These are phyloP conservation scores for Cladosporium velox DNA, from an alignment of 2,329 filamentous ascomycete genomes.

Conservation along the genomic window DNA sequence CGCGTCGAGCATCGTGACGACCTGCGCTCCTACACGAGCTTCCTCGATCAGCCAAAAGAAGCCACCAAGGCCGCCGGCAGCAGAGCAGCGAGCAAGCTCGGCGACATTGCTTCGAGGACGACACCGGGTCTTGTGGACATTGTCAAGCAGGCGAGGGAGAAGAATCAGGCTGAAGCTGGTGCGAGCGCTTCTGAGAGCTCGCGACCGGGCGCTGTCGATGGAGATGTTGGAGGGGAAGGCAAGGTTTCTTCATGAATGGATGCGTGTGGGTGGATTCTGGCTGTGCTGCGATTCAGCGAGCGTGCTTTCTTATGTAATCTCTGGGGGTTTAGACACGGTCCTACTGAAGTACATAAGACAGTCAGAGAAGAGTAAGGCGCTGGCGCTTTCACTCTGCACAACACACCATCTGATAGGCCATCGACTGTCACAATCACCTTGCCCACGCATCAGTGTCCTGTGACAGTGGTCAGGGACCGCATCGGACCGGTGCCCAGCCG, in stretches of 20 bases:
- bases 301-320: background rate
- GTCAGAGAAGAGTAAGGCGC: background rate
- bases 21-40: constrained; percentile 36
- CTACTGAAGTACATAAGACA: background rate
- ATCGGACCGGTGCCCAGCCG: too few relatives aligned
- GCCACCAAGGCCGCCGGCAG: constrained; percentile 13
- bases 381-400: too few relatives aligned
- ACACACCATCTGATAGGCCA: too few relatives aligned
- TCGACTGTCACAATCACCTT: too few relatives aligned
- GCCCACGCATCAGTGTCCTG: too few relatives aligned
- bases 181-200: background rate
- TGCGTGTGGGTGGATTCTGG: background rate
- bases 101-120: background rate
- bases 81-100: constrained; percentile 10
- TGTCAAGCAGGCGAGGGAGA: constrained; percentile 17
- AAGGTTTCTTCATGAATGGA: background rate
- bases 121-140: background rate
- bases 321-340: background rate
- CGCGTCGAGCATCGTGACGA: constrained; percentile 50
- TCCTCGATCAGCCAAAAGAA: constrained; percentile 24
- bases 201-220: background rate
- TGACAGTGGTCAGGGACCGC: too few relatives aligned
- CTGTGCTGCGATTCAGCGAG: constrained; percentile 12
- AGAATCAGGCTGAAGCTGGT: constrained; percentile 7
- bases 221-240: background rate